Evolutionary conservation across 179 eudicot species (phyloP).

Genomic region (Heliamphora pulchella): DNA sequence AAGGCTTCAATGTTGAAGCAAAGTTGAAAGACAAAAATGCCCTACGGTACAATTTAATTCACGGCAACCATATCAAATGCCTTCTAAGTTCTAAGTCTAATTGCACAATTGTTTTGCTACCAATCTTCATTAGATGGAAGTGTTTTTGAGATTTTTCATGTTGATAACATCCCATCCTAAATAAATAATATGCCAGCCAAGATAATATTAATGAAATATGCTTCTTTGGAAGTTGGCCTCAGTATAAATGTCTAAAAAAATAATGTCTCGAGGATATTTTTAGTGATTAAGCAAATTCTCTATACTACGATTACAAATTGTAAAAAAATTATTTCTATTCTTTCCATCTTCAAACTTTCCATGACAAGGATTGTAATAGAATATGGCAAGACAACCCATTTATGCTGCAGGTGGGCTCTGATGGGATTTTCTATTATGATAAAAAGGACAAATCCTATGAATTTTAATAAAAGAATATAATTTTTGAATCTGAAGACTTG

Average conservation of each 20-base stretch:
- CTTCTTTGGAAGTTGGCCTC: neutral
- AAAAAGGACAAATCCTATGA: neutral
- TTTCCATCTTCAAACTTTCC: neutral
- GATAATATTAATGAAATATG: neutral
- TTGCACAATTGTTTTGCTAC: neutral
- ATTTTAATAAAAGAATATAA: neutral
- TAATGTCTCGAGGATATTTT: neutral
- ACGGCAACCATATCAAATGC: neutral
- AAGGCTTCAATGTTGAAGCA: neutral
- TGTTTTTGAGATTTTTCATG: neutral
- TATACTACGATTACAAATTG: neutral
- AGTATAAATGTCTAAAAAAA: neutral
- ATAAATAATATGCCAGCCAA: neutral
- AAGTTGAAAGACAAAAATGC: neutral
- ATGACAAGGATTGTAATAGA: neutral
- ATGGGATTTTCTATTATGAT: neutral
- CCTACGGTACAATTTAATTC: neutral
- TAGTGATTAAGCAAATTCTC: neutral
- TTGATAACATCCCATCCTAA: neutral
- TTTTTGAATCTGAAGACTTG: neutral
- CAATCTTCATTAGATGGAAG: neutral
- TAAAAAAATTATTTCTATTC: neutral
- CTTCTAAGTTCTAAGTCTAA: neutral
- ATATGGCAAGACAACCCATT: neutral
- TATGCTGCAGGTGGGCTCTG: neutral